Evolutionary conservation across 139 green algal species (phyloP).

Genomic region (Closterium sp.): DNA sequence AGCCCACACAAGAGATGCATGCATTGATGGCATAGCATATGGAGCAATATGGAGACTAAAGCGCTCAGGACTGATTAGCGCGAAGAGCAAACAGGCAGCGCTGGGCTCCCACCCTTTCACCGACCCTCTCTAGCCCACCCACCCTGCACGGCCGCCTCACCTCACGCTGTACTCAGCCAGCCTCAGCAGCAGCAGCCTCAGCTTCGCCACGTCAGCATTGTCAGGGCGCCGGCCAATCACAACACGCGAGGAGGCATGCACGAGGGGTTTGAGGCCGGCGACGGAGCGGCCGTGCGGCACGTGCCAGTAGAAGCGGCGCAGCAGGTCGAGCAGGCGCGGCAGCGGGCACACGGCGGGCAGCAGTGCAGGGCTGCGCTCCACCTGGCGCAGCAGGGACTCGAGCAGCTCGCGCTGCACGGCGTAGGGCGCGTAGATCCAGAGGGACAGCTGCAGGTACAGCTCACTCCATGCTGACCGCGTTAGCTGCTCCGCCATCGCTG

Average conservation of each 20-base stretch:
- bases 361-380: not conserved
- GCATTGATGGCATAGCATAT: too few species aligned
- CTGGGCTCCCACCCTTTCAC: too few species aligned
- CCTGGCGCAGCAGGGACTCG: conserved; percentile 9
- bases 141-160: not conserved
- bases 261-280: not conserved
- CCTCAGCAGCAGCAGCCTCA: conserved; percentile 23
- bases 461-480: not conserved
- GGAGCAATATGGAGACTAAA: too few species aligned
- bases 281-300: conserved; percentile 4
- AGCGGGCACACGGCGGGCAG: conserved; percentile 13
- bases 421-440: conserved; percentile 38
- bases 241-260: not conserved
- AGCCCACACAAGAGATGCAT: too few species aligned
- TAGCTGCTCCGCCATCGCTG: not conserved
- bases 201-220: conserved; percentile 15
- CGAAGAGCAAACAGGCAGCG: too few species aligned
- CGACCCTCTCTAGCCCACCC: too few species aligned
- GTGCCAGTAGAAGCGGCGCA: conserved; percentile 42
- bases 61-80: too few species aligned
- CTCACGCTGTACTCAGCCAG: conserved; percentile 10
- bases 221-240: conserved; percentile 9
- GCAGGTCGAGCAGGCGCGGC: not conserved
- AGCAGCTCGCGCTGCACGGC: conserved; percentile 21
- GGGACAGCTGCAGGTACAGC: conserved; percentile 9